Evolutionary conservation across 768 basidiomycete species (phyloP), one percentile per base, ranked within the genome.

Genomic region (Pisolithus orientalis): DNA sequence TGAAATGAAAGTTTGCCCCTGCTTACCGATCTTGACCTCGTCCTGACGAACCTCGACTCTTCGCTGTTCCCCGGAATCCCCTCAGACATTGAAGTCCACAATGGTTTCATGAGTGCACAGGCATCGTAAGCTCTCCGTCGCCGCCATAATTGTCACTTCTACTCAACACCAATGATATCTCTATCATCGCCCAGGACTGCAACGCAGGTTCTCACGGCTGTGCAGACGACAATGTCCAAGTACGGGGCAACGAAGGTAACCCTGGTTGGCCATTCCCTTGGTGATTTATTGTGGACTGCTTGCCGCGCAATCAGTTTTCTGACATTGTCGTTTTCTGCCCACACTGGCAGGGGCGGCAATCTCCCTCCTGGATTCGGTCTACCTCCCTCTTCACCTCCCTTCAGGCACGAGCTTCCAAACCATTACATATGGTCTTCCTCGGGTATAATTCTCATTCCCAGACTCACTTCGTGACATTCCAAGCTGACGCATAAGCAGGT

Each of bases 41-140:
- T 65, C 58, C 65, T 71, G 17, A 55, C 52, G 16, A 53, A 52
- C 5, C 61, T 77, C 29, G 62, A 73, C 48, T 44, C 70, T 6
- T 64, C 65, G 3, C 50, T 76, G 16, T 80, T 79, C 65, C 76
- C 77, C 17, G 76, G 75, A 1, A 42, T 79, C n/a, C 56, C 63
- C 44, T 59, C 67, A 1, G 59, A 58, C 17, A 64, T 79, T 44
- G 51, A 72, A 57, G 75, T 70, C 1, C 79, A 80, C 56, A 62
- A 57, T 40, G 78, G 78, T 6, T 79, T 80, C 59, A 62, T 57
- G 0, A 55, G 60, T 17, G 68, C 70, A 31, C 77, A 79, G 32
- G 71, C 72, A 4, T 65, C 68, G 76, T 75, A 53, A 53, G 68
- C 40, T 10, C 50, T 28, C 3, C 10, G 4, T 34, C 43, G 52